Percentiles rank a stretch among this genome's conserved stretches.
Conservation (phyloP, 169 alveolate species). For the Prorocentrum cordatum region DNA sequence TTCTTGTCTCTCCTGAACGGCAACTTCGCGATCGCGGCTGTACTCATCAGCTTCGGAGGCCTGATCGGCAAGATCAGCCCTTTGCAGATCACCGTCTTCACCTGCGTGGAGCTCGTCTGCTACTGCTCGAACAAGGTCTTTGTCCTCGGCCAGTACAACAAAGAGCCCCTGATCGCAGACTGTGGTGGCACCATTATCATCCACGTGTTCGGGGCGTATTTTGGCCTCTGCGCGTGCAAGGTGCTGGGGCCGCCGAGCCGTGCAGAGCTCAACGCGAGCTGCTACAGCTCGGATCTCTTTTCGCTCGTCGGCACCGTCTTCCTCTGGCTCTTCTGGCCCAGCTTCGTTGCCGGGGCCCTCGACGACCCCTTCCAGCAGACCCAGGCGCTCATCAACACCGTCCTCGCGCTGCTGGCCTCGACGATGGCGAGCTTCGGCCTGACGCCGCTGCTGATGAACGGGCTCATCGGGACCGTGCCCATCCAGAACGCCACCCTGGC, state of each 20-base stretch:
- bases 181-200: conserved; percentile 13
- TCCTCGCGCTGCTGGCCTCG: conserved; percentile 16
- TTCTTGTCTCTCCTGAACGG: background rate
- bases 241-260: conserved; percentile 7
- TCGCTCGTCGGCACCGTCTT: conserved; percentile 20
- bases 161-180: background rate
- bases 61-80: conserved; percentile 16
- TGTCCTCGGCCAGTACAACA: background rate
- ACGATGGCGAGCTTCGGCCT: conserved; percentile 16
- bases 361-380: background rate
- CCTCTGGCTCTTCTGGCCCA: conserved; percentile 34
- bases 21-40: background rate
- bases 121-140: conserved; percentile 9
- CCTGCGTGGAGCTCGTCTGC: conserved; percentile 11
- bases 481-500: conserved; percentile 27
- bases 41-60: conserved; percentile 13
- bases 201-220: conserved; percentile 19
- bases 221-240: background rate
- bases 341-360: conserved; percentile 18
- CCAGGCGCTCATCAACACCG: conserved; percentile 28
- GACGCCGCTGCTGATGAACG: background rate
- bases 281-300: conserved; percentile 1
- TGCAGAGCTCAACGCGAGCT: background rate
- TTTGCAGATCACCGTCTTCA: background rate
- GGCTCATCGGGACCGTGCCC: background rate